Base-by-base conservation (phyloP, 2,329 filamentous ascomycete species). In the Pestalotiopsis sp. region DNA sequence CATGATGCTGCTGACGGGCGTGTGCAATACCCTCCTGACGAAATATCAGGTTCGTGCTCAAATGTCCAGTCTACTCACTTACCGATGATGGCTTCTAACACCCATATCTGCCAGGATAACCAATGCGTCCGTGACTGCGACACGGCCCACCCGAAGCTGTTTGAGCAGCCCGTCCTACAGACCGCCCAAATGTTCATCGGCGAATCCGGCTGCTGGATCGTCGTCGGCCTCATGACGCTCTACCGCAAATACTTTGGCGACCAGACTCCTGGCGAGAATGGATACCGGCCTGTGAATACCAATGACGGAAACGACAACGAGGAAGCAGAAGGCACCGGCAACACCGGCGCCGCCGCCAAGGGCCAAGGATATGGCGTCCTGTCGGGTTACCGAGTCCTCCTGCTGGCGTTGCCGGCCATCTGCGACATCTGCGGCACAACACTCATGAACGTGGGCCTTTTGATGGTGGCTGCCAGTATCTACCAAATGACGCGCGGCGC, bases 401-500 rank as follows among this genome's bases (percentile, higher is more conserved):
- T 98, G 38, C 87, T 99, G 66, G 91, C 94, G 7, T 84, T 97
- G 12, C 96, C 96, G 1, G 93, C 96, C 57, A 92, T 94, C 77
- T 98, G 95, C 82, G 96, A 99, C 79, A 97, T 98, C 72, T 90
- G 93, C 27, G 96, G 94, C 62, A 99, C 96, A 4, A 99, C 96
- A 3, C 87, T 98, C 67, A 98, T 99, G 95, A 99, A 99, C 77
- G 93, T 94, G 4, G 96, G 96, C 3, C 86, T 99, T 73, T 86
- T 98, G 63, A 95, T 98, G 78, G 95, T 98, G 27, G 96, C 93
- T 13, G 94, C 96, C 1, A 97, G 93, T 70, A 98, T 99, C 77
- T 99, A 98, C 82, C 96, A 99, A 82, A 99, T 99, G 96, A 98
- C 95, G 1, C 87, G 96, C 69, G 96, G 96, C 9, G 96, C 96